Conservation (phyloP, 169 alveolate species). For the Plasmodium billcollinsi region DNA sequence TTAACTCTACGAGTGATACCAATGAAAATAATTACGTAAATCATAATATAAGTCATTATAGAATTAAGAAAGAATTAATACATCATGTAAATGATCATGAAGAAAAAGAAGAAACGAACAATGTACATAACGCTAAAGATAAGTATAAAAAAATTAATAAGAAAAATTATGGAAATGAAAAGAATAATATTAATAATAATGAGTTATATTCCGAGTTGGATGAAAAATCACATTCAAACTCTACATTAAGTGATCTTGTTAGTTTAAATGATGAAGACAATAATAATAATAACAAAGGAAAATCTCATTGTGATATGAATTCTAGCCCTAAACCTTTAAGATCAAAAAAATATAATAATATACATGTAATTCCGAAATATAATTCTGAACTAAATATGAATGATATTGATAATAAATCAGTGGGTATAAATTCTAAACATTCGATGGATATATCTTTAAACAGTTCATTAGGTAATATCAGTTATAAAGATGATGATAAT, state of each 20-base stretch:
- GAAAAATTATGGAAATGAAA: not conserved
- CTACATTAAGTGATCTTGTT: constrained; percentile 32
- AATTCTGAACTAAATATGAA: not conserved
- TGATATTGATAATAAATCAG: constrained; percentile 11
- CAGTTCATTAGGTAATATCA: constrained; percentile 43
- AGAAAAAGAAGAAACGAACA: constrained; percentile 3
- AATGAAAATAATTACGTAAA: not conserved
- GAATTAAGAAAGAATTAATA: not conserved
- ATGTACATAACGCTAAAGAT: not conserved
- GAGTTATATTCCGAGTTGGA: constrained; percentile 10
- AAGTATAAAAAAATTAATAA: not conserved
- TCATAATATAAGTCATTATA: not conserved
- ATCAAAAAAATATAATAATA: constrained; percentile 6
- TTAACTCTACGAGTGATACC: not conserved
- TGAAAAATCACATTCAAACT: constrained; percentile 28
- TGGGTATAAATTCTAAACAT: constrained; percentile 6
- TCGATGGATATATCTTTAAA: constrained; percentile 44
- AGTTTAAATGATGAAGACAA: constrained; percentile 54
- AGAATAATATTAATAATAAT: constrained; percentile 11
- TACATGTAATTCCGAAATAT: constrained; percentile 15
- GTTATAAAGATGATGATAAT: constrained; percentile 53
- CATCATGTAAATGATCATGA: constrained; percentile 7
- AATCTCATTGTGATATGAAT: constrained; percentile 26
- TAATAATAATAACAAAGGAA: constrained; percentile 1
- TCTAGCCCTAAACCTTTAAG: constrained; percentile 74